Evolutionary conservation across 2,329 filamentous ascomycete species (phyloP).

Genomic region (Didymella glomerata): DNA sequence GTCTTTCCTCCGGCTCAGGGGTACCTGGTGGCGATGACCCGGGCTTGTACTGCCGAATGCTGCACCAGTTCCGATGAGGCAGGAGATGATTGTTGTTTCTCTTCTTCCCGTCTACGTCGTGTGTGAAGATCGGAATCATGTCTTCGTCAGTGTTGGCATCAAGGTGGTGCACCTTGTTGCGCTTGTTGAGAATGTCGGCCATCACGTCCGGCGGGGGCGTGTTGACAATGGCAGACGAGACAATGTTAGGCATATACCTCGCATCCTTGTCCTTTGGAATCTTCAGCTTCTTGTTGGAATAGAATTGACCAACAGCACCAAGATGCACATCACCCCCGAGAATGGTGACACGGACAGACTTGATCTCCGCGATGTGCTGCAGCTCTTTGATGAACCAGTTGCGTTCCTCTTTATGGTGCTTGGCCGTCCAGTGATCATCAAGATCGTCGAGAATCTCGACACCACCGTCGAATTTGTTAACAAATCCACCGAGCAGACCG

Average conservation of each 20-base stretch:
- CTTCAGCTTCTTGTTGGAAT: slow-evolving; percentile 78
- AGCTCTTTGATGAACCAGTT: slow-evolving; percentile 87
- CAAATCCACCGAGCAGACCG: slow-evolving; percentile 78
- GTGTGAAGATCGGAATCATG: slow-evolving; percentile 92
- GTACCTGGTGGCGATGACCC: slow-evolving; percentile 72
- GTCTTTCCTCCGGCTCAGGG: slow-evolving; percentile 46
- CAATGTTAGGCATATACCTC: slow-evolving; percentile 94
- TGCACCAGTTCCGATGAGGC: slow-evolving; percentile 94
- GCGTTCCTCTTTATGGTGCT: slow-evolving; percentile 90
- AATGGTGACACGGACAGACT: slow-evolving; percentile 90
- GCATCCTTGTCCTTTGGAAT: slow-evolving; percentile 90
- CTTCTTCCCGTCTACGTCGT: slow-evolving; percentile 86
- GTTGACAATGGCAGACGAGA: slow-evolving; percentile 95
- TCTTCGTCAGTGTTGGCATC: slow-evolving; percentile 83
- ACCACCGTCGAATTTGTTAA: slow-evolving; percentile 90
- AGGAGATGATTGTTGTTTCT: slow-evolving; percentile 91
- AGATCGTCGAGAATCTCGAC: slow-evolving; percentile 91
- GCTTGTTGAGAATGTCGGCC: slow-evolving; percentile 90
- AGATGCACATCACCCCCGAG: slow-evolving; percentile 94
- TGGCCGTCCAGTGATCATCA: slow-evolving; percentile 97
- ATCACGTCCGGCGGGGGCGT: slow-evolving; percentile 86
- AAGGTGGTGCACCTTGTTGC: slow-evolving; percentile 78
- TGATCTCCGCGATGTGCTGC: slow-evolving; percentile 91
- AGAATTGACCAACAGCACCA: slow-evolving; percentile 92
- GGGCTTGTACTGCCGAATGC: slow-evolving; percentile 84